Percentiles rank a stretch among this genome's conserved stretches.
These are phyloP conservation scores for Metarhizium rileyi DNA, from an alignment of 2,329 filamentous ascomycete species.

Conservation along the genomic window DNA sequence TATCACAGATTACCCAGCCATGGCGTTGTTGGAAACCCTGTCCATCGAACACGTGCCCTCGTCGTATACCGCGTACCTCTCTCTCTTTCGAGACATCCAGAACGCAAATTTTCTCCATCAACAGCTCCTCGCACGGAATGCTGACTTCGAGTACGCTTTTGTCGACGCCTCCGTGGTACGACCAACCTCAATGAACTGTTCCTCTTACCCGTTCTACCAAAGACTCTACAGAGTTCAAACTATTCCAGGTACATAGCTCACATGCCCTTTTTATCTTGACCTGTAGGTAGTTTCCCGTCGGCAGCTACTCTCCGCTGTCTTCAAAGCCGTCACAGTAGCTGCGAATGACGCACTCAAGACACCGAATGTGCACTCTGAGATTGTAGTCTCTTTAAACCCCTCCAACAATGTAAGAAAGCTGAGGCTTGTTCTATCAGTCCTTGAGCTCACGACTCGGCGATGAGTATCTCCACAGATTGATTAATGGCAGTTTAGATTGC, in stretches of 20 bases:
- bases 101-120: slow-evolving; percentile 72
- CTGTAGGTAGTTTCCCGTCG: slow-evolving; percentile 58
- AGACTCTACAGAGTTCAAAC: not conserved
- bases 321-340: slow-evolving; percentile 63
- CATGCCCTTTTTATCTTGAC: not conserved
- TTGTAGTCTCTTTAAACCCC: slow-evolving; percentile 68
- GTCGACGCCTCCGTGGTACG: slow-evolving; percentile 73
- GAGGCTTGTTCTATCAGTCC: too few relatives aligned
- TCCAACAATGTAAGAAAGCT: slow-evolving; percentile 67
- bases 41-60: slow-evolving; percentile 65
- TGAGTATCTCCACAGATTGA: not conserved
- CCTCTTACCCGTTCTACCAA: not conserved
- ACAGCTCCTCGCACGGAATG: slow-evolving; percentile 77
- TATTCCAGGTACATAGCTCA: not conserved
- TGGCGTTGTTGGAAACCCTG: slow-evolving; percentile 53
- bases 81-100: slow-evolving; percentile 63
- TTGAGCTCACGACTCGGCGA: not conserved
- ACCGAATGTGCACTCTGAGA: slow-evolving; percentile 81
- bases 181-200: not conserved
- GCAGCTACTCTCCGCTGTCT: slow-evolving; percentile 67
- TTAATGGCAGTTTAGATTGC: slow-evolving; percentile 54
- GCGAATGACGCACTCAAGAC: slow-evolving; percentile 57
- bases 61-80: slow-evolving; percentile 58
- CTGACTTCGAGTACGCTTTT: slow-evolving; percentile 86
- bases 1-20: not conserved